Conservation (phyloP, 352 stramenopile species). For the Phytophthora palmivora region DNA sequence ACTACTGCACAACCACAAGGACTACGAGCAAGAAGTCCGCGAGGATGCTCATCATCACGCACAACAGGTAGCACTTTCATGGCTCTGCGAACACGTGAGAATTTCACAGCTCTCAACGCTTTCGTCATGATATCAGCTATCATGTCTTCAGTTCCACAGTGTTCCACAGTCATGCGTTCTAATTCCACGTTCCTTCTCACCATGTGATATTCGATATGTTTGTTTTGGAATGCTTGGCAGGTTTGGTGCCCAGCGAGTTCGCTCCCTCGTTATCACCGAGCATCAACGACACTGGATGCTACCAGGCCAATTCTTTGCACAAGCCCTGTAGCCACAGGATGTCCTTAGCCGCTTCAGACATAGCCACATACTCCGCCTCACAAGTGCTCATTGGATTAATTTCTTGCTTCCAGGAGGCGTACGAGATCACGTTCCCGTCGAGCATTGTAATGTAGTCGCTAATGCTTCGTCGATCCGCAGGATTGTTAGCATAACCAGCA, state of each 20-base stretch:
- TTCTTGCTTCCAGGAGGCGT: background rate
- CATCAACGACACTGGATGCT: constrained; percentile 8
- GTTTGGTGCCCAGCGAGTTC: constrained; percentile 1
- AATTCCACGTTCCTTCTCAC: constrained; percentile 9
- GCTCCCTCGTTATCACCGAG: constrained; percentile 13
- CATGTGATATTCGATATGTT: constrained; percentile 42
- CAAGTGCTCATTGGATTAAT: constrained; percentile 6
- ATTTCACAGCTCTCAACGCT: constrained; percentile 27
- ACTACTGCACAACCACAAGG: no score
- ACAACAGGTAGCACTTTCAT: constrained; percentile 24
- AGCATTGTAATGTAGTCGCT: constrained; percentile 5
- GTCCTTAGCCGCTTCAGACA: constrained; percentile 35
- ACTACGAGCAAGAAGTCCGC: no score
- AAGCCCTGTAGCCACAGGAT: no score
- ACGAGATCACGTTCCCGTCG: constrained; percentile 5
- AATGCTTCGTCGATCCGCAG: background rate
- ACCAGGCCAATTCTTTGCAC: no score
- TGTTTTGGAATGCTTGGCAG: constrained; percentile 16
- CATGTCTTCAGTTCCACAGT: constrained; percentile 26
- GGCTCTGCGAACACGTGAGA: constrained; percentile 12
- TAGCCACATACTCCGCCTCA: constrained; percentile 16
- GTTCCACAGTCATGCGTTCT: constrained; percentile 3
- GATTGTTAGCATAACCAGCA: constrained; percentile 9
- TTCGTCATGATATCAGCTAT: constrained; percentile 40
- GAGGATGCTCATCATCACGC: no score